A percentile compares a stretch with the other conserved stretches of the same genome.
Evolutionary conservation across 2,329 filamentous ascomycete species (phyloP).

Genomic region (Davidsoniella virescens): DNA sequence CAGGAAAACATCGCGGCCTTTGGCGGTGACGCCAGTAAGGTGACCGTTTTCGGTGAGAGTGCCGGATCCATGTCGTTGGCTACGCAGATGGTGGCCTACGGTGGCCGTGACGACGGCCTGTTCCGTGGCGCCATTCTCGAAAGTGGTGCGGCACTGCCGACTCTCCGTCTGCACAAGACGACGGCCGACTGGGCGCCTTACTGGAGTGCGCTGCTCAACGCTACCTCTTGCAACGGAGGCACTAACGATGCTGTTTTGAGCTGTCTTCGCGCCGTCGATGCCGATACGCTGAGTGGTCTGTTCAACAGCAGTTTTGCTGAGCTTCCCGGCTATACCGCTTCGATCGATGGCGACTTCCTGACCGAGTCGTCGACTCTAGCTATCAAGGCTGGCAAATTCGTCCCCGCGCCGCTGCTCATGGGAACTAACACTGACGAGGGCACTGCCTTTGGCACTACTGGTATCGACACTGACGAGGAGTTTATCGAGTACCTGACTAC

Average conservation of each 20-base stretch:
- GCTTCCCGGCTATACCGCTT: constrained; percentile 14
- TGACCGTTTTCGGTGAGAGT: constrained; percentile 38
- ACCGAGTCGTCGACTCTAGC: constrained; percentile 30
- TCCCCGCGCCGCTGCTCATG: constrained; percentile 45
- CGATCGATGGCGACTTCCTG: constrained; percentile 26
- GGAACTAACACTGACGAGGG: constrained; percentile 52
- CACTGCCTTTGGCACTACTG: constrained; percentile 34
- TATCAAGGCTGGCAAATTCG: constrained; percentile 40
- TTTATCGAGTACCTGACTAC: constrained; percentile 27
- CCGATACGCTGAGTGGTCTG: constrained; percentile 19
- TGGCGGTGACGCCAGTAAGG: constrained; percentile 29
- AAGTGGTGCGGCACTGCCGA: constrained; percentile 25
- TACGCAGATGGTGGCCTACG: constrained; percentile 34
- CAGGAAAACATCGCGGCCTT: constrained; percentile 34
- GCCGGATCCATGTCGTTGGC: constrained; percentile 35
- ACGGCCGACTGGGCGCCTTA: constrained; percentile 17
- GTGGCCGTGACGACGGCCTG: constrained; percentile 34
- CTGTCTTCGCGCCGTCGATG: constrained; percentile 21
- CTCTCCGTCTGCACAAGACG: constrained; percentile 12
- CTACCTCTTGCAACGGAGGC: constrained; percentile 16
- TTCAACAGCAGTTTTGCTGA: constrained; percentile 16
- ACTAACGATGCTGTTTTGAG: constrained; percentile 16
- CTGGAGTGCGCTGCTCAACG: constrained; percentile 19
- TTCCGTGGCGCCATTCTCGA: constrained; percentile 37
- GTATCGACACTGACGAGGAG: constrained; percentile 38